Base-by-base conservation (phyloP, 179 eudicot species). In the Spinacia oleracea region DNA sequence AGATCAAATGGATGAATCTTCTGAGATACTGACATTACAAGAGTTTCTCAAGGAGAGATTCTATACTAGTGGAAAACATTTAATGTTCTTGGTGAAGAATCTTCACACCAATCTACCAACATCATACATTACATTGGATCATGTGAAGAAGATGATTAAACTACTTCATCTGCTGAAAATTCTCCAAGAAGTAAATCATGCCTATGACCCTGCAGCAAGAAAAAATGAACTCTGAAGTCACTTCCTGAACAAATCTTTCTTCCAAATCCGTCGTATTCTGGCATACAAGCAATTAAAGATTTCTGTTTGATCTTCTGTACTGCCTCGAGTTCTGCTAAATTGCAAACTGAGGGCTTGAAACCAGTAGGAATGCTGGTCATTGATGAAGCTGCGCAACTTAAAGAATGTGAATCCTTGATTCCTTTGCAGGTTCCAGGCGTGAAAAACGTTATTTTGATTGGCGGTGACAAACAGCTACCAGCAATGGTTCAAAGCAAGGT, bases 361-460 rank as follows among this genome's bases (percentile, higher is more conserved):
- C 50, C 86, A 4, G 25, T 89, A 10, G 85, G 85, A 65, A 65
- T 92, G 77, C 50, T 91, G 63, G 74, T 91, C 23, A 78, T 92
- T 51, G 97, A 92, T 58, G 95, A 92, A 81, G 97, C 97, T 48
- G 93, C 89, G 8, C 97, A 91, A 77, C 87, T 92, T 0, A 92
- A 88, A 77, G 97, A 92, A 83, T 92, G 97, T 75, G 97, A 92
- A 70, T 88, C 93, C 23, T 53, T 81, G 32, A 91, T 92, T 70
- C 91, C 96, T 0, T 76, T 92, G 75, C 95, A 91, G 71, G 80
- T 88, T 53, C 77, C 83, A 43, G 95, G 95, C 32, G 58, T 88
- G 6, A 86, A 79, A 6, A 88, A 88, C 80, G 89, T 85, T 14
- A 64, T 92, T 56, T 89, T 92, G 31, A 78, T 91, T 16, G 97